phyloP scores from a whole-genome alignment of 2,329 filamentous ascomycete species.

The Colletotrichum plurivorum region DNA sequence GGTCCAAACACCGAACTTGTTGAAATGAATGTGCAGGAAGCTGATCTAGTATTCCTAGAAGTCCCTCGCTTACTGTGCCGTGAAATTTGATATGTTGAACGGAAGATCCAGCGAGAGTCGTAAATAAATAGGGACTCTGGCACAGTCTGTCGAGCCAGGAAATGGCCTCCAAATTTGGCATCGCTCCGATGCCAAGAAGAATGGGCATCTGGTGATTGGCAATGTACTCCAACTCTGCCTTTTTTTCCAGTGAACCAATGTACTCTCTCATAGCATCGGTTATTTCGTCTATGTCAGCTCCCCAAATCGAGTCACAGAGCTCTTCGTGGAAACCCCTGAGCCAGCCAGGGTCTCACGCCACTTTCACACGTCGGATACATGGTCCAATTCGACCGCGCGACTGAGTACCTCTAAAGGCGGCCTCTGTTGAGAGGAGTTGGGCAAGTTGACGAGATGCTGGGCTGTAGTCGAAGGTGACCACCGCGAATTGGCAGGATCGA shows the following conservation, averaged over 20 bases:
- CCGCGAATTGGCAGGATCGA: conserved; percentile 37
- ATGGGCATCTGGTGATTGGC: not conserved
- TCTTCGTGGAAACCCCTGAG: too few relatives aligned
- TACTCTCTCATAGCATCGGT: too few relatives aligned
- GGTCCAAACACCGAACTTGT: too few relatives aligned
- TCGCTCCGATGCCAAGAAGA: not conserved
- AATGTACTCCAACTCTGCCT: not conserved
- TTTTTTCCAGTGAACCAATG: too few relatives aligned
- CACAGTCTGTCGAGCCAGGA: conserved; percentile 13
- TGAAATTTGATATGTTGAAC: conserved; percentile 16
- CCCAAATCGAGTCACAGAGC: too few relatives aligned
- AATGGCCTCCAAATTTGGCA: conserved; percentile 19
- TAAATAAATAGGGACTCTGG: not conserved
- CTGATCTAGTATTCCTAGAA: not conserved
- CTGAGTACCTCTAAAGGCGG: too few relatives aligned
- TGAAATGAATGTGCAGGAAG: too few relatives aligned
- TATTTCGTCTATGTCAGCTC: too few relatives aligned
- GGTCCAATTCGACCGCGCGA: too few relatives aligned
- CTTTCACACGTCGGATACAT: too few relatives aligned
- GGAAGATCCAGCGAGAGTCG: not conserved
- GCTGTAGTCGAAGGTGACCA: conserved; percentile 39
- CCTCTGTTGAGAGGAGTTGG: not conserved
- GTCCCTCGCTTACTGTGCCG: conserved; percentile 6
- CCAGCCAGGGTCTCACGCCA: too few relatives aligned
- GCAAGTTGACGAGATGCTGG: conserved; percentile 10